A percentile compares a stretch with the other conserved stretches of the same genome.
Evolutionary conservation across 2,329 filamentous ascomycete genomes (phyloP).

Genomic region (Xylariomycetidae sp.): DNA sequence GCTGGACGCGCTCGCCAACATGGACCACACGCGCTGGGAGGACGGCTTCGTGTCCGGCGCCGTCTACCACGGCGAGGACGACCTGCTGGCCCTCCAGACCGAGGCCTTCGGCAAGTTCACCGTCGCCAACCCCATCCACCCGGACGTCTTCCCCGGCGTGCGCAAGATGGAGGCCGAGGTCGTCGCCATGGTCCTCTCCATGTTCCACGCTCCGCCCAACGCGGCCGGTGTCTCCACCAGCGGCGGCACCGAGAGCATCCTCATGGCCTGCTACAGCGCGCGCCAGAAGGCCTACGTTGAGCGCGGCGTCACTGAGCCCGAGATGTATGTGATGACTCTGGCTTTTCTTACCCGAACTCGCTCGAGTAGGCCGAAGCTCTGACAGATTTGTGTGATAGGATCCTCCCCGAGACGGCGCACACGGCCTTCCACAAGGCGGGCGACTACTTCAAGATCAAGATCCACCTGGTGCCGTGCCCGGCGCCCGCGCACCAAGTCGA

Average conservation of each 20-base stretch:
- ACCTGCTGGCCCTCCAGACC: slow-evolving; percentile 76
- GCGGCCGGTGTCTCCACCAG: slow-evolving; percentile 85
- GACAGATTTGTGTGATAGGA: slow-evolving; percentile 46
- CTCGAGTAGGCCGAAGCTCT: slow-evolving; percentile 1
- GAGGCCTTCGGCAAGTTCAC: slow-evolving; percentile 93
- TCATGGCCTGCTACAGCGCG: slow-evolving; percentile 89
- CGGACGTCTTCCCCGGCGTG: slow-evolving; percentile 95
- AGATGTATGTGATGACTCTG: slow-evolving; percentile 76
- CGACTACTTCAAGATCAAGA: slow-evolving; percentile 93
- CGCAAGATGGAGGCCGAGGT: slow-evolving; percentile 99
- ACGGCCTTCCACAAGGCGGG: slow-evolving; percentile 94
- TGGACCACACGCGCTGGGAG: slow-evolving; percentile 97
- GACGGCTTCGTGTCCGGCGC: slow-evolving; percentile 91
- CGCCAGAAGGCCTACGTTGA: slow-evolving; percentile 84
- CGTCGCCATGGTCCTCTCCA: slow-evolving; percentile 84
- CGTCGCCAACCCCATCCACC: slow-evolving; percentile 93
- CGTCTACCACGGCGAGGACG: slow-evolving; percentile 89
- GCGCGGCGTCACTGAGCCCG: slow-evolving; percentile 82
- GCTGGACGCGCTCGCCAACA: slow-evolving; percentile 67
- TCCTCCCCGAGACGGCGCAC: slow-evolving; percentile 89
- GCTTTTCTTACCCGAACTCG: no score
- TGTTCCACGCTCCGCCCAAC: slow-evolving; percentile 85
- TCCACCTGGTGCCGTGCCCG: slow-evolving; percentile 82
- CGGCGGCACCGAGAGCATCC: slow-evolving; percentile 91
- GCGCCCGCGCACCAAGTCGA: slow-evolving; percentile 82